Base-by-base conservation (phyloP, 805 yeast species). In the Brettanomyces naardenensis region DNA sequence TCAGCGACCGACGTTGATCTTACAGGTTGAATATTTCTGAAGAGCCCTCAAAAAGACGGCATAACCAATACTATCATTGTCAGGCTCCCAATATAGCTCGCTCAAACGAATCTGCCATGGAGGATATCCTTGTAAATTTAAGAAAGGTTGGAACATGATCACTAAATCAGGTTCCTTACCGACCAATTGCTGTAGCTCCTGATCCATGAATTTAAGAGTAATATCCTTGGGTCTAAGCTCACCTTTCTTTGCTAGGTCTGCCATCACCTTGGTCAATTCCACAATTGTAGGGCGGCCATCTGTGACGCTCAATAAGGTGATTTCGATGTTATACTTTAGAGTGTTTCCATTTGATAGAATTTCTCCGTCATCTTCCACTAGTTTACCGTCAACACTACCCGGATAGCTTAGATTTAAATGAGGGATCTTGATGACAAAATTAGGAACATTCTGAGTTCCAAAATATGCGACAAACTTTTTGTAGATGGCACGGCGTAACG, bases 71-170 rank as follows among this genome's bases (percentile, higher is more conserved):
- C 72, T 77, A 42, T 71, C 77, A 58, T 88, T 88, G 57, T 86
- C 95, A 2, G 82, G 81, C 53, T 87, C 90, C 85, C 94, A 84
- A 61, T 80, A 89, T 52, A 92, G 76, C 55, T 92, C 98, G 5
- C 88, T 75, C 37, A 94, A 71, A 44, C 98, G 73, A 26, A 87
- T 75, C 54, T 90, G 97, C 98, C 98, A 92, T 21, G 98, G 98
- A 17, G 97, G 97, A 58, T 80, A 92, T 14, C 95, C 97, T 59
- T 88, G 95, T 35, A 92, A 69, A 56, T 88, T 95, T 45, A 92
- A 66, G 10, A 70, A 68, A n/a, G 97, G 95, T 17, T 87, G 87
- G 57, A 90, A 92, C 37, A 84, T 63, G 22, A 92, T 66, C 34
- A 92, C 65, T 45, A 92, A 69, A 56, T 92, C 98, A 0, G 98